These are phyloP conservation scores for Lizonia empirigonia DNA, from an alignment of 2,329 filamentous ascomycete species.

Conservation along the genomic window DNA sequence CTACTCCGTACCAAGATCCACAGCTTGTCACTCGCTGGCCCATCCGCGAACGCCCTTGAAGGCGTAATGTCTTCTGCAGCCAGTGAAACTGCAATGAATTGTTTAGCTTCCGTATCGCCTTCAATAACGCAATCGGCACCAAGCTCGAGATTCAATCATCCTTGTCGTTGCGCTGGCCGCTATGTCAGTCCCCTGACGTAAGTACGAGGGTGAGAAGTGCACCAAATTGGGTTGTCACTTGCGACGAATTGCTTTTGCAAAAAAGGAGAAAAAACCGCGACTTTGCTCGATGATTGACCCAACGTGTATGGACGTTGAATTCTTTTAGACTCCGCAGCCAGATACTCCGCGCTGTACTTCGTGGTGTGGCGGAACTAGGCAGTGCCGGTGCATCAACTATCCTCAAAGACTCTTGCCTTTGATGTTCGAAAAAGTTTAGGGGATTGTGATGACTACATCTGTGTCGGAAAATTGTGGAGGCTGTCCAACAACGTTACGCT, in stretches of 20 bases:
- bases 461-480: neutral
- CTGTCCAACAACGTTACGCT: neutral
- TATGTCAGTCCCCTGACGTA: neutral
- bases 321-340: neutral
- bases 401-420: neutral
- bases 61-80: neutral
- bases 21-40: conserved; percentile 5
- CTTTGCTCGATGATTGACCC: neutral
- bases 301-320: neutral
- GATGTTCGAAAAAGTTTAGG: neutral
- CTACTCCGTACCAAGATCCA: neutral
- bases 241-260: neutral
- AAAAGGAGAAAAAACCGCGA: neutral
- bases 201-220: neutral
- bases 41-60: neutral
- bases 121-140: neutral
- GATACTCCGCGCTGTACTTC: neutral
- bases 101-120: neutral
- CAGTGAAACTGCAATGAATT: conserved; percentile 9
- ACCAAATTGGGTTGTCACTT: neutral
- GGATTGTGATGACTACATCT: neutral
- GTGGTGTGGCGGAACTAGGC: neutral
- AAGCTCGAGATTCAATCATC: neutral
- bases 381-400: neutral
- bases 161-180: neutral